Percentiles rank a stretch among this genome's conserved stretches.
These are phyloP conservation scores for Ramularia endophylla DNA, from an alignment of 2,329 filamentous ascomycete species.

Conservation along the genomic window DNA sequence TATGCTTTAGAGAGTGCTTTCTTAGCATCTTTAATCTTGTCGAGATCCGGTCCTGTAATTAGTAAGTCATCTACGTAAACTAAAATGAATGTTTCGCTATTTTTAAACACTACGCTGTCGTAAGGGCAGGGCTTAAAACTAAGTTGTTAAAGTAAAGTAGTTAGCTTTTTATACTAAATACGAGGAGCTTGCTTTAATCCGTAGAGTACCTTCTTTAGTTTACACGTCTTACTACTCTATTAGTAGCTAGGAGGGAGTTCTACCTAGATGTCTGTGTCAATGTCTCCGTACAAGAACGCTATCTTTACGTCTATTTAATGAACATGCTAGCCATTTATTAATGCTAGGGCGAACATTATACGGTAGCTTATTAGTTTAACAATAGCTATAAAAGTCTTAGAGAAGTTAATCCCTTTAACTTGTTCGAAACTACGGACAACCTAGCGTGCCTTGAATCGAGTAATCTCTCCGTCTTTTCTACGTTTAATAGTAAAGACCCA, in stretches of 20 bases:
- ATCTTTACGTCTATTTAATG: background rate
- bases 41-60: background rate
- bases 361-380: conserved; percentile 1
- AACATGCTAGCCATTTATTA: background rate
- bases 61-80: conserved; percentile 3
- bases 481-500: conserved; percentile 1
- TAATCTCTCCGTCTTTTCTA: background rate
- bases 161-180: conserved; percentile 7
- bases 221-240: background rate
- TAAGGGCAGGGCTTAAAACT: background rate
- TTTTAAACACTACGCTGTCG: background rate
- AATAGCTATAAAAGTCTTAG: background rate
- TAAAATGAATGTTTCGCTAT: background rate
- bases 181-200: conserved; percentile 2
- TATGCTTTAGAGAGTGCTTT: background rate
- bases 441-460: conserved; percentile 2
- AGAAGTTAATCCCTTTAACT: conserved; percentile 2
- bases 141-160: background rate
- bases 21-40: conserved; percentile 1
- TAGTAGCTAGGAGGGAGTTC: background rate
- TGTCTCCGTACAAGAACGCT: background rate
- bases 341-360: background rate
- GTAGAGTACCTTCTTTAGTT: conserved; percentile 2
- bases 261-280: background rate
- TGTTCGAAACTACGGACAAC: conserved; percentile 1